Conservation (phyloP, 2,329 filamentous ascomycete species). For the Penicillium sp. region DNA sequence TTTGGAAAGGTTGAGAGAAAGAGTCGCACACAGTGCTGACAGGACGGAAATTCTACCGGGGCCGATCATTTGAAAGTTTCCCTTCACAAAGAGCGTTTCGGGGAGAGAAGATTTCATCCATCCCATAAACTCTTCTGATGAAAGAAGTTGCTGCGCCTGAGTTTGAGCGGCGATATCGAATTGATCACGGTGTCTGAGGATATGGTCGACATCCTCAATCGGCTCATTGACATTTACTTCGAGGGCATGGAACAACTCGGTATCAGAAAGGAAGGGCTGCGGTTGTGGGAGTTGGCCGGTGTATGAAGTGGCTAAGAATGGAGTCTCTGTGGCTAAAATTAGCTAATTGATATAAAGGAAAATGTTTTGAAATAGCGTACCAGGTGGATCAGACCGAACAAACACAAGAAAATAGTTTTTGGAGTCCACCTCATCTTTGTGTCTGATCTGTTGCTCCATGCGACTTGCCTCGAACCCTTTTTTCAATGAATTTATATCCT, state of each 20-base stretch:
- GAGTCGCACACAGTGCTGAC: background rate
- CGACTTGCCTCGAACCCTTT: background rate
- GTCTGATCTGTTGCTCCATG: background rate
- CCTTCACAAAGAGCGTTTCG: background rate
- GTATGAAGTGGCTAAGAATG: background rate
- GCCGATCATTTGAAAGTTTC: slow-evolving; percentile 1
- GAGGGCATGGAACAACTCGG: background rate
- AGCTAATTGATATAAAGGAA: background rate
- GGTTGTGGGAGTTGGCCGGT: background rate
- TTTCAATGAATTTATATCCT: background rate
- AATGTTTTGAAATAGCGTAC: background rate
- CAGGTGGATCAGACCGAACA: background rate
- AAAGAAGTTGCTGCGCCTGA: slow-evolving; percentile 2
- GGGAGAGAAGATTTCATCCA: background rate
- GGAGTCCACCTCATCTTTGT: background rate
- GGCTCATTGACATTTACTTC: background rate
- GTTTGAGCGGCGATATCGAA: background rate
- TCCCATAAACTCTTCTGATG: background rate
- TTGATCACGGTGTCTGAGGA: background rate
- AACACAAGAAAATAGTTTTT: background rate
- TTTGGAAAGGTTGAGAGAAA: background rate
- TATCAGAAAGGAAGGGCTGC: background rate
- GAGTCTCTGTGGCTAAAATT: background rate
- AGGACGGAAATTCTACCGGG: background rate
- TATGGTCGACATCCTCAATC: background rate